phyloP scores from a whole-genome alignment of 2,329 filamentous ascomycete species.

The Penicillium sp. region DNA sequence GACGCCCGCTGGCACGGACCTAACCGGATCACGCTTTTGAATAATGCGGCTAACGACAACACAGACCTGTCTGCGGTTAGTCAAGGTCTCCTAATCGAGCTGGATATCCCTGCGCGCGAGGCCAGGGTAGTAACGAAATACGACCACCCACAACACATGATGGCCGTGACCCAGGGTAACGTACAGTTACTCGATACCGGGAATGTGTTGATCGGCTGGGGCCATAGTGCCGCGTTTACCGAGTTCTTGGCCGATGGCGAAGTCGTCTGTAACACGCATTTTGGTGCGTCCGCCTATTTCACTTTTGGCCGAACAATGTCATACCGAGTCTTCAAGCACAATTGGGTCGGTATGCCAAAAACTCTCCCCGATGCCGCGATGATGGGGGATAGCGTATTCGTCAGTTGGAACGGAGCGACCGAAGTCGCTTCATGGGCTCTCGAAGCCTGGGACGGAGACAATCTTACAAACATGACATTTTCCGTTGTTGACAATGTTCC shows the following conservation, averaged over 20 bases:
- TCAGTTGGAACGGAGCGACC: constrained; percentile 41
- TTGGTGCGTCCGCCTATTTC: constrained; percentile 48
- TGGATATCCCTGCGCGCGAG: constrained; percentile 8
- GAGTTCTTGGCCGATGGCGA: constrained; percentile 41
- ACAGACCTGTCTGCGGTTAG: constrained; percentile 13
- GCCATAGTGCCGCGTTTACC: constrained; percentile 51
- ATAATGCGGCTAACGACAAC: constrained; percentile 27
- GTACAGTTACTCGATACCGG: constrained; percentile 29
- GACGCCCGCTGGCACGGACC: constrained; percentile 30
- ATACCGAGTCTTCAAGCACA: constrained; percentile 55
- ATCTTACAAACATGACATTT: constrained; percentile 17
- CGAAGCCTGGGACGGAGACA: constrained; percentile 20
- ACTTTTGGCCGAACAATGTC: constrained; percentile 51
- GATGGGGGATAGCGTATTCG: constrained; percentile 19
- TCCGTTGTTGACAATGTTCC: constrained; percentile 9
- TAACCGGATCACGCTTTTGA: constrained; percentile 25
- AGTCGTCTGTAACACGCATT: constrained; percentile 29
- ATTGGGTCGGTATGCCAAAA: constrained; percentile 54
- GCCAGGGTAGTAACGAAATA: constrained; percentile 15
- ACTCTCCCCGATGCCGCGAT: constrained; percentile 32
- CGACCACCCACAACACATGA: constrained; percentile 18
- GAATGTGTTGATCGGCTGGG: constrained; percentile 53
- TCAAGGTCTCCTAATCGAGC: constrained; percentile 16
- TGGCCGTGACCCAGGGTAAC: constrained; percentile 22
- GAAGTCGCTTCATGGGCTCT: constrained; percentile 32